Evolutionary conservation across 1,284 basidiomycete species (phyloP).

Genomic region (Phlebopus sp.): DNA sequence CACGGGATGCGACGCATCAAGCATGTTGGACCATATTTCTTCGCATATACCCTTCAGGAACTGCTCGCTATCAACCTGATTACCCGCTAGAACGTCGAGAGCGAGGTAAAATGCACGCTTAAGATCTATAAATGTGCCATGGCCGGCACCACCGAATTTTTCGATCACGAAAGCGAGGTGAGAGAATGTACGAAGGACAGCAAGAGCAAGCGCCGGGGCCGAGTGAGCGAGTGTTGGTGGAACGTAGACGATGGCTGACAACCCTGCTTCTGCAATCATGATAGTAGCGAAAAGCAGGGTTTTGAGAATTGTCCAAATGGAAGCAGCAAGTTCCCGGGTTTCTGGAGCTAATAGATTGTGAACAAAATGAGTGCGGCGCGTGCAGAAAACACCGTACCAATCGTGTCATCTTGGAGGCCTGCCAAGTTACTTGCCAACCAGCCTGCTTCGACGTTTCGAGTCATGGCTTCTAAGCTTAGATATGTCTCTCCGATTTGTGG

Average conservation of each 20-base stretch:
- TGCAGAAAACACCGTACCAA: conserved; percentile 27
- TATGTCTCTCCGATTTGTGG: conserved; percentile 41
- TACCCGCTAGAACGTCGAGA: conserved; percentile 60
- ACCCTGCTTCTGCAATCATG: conserved; percentile 63
- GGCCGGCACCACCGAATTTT: conserved; percentile 64
- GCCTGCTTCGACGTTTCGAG: conserved; percentile 45
- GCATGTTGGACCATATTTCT: conserved; percentile 23
- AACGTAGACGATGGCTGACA: conserved; percentile 54
- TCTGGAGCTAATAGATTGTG: conserved; percentile 33
- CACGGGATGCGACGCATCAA: conserved; percentile 18
- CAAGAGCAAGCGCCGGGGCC: conserved; percentile 47
- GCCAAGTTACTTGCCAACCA: conserved; percentile 52
- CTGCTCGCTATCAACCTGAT: conserved; percentile 38
- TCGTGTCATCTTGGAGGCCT: conserved; percentile 35
- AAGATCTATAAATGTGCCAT: conserved; percentile 58
- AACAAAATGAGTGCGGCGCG: not conserved
- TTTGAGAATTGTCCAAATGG: conserved; percentile 65
- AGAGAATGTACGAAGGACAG: conserved; percentile 51
- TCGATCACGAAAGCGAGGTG: conserved; percentile 70
- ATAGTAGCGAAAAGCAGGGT: conserved; percentile 65
- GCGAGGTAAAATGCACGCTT: conserved; percentile 70
- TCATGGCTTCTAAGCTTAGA: conserved; percentile 37
- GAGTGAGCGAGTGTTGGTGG: conserved; percentile 30
- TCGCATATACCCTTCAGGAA: conserved; percentile 43
- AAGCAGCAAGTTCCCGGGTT: conserved; percentile 42